These are phyloP conservation scores for Boletus rubropictus DNA, from an alignment of 768 basidiomycete species.

Conservation along the genomic window DNA sequence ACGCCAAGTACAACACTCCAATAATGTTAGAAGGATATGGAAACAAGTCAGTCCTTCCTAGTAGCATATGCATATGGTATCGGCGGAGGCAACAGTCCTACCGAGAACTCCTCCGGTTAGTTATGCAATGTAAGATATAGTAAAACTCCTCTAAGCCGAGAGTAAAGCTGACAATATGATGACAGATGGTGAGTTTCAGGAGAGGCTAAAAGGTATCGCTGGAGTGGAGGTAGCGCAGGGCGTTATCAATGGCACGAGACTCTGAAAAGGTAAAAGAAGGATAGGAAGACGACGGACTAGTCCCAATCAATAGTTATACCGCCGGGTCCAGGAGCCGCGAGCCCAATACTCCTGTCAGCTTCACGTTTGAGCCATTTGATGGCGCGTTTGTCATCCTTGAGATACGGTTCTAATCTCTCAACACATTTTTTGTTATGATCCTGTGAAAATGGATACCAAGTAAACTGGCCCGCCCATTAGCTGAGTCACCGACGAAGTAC, in stretches of 20 bases:
- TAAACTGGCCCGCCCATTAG: background rate
- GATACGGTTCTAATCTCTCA: slow-evolving; percentile 54
- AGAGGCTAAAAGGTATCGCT: slow-evolving; percentile 21
- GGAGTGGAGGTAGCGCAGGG: background rate
- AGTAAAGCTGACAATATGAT: slow-evolving; percentile 4
- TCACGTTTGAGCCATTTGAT: slow-evolving; percentile 76
- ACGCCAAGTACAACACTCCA: slow-evolving; percentile 9
- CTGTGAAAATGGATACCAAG: slow-evolving; percentile 32
- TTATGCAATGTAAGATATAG: slow-evolving; percentile 22
- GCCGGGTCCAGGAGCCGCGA: slow-evolving; percentile 57
- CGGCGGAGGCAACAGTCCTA: slow-evolving; percentile 15
- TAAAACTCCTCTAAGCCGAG: slow-evolving; percentile 12
- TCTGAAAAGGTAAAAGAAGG: slow-evolving; percentile 3
- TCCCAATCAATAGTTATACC: slow-evolving; percentile 80
- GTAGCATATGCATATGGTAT: slow-evolving; percentile 15
- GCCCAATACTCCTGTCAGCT: slow-evolving; percentile 67
- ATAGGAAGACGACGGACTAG: slow-evolving; percentile 24
- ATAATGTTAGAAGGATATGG: slow-evolving; percentile 24
- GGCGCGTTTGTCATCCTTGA: slow-evolving; percentile 77
- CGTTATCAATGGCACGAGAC: background rate
- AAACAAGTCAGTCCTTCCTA: slow-evolving; percentile 18
- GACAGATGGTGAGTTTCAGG: background rate
- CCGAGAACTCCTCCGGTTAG: slow-evolving; percentile 22
- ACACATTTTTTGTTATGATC: slow-evolving; percentile 77
- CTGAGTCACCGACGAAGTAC: slow-evolving; percentile 32